Evolutionary conservation across 805 yeast species (phyloP), one percentile per base, ranked within the genome.

Genomic region (Saturnispora silvae): DNA sequence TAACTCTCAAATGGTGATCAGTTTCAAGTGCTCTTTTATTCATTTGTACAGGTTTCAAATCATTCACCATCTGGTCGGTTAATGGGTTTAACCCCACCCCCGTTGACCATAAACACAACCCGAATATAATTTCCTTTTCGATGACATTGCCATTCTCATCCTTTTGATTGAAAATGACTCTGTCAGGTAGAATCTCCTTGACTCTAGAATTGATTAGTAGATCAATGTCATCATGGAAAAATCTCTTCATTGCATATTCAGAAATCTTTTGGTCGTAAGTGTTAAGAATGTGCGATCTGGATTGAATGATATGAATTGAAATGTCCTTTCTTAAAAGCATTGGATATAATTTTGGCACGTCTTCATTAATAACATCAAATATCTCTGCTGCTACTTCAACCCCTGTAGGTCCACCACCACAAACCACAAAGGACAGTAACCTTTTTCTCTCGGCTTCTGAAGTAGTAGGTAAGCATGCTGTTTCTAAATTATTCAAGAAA

Each of bases 391-490:
- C 96, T 52, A 85, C 80, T 65, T 87, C 96, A 44, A 87, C 96
- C 65, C 97, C 97, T 33, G 97, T 89, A 57, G 96, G 96, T 43
- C 96, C 96, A 60, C 95, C 97, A 52, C 96, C 97, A 48, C 92
- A 94, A 44, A 87, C 94, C 45, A 89, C 89, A 51, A 86, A 78
- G 42, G 81, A 81, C 55, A 89, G 70, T 51, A 89, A 70, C 58
- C 94, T 75, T 63, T 75, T 73, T 61, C 96, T 75, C 58, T 82
- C 94, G 47, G 74, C 82, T 30, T 61, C 59, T 33, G 67, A 75
- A 47, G 71, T 72, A 38, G 92, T 82, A 48, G 86, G 72, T 44
- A 80, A 66, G 48, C 81, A 75, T 28, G 96, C 95, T 45, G 83
- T 78, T 67, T 89, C 96, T 52, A 87, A 77, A 49, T 81, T 72